A percentile compares a stretch with the other conserved stretches of the same genome.
phyloP scores from a whole-genome alignment of 805 yeast species.

The Cyberlindnera nakhonratchasimensis region DNA sequence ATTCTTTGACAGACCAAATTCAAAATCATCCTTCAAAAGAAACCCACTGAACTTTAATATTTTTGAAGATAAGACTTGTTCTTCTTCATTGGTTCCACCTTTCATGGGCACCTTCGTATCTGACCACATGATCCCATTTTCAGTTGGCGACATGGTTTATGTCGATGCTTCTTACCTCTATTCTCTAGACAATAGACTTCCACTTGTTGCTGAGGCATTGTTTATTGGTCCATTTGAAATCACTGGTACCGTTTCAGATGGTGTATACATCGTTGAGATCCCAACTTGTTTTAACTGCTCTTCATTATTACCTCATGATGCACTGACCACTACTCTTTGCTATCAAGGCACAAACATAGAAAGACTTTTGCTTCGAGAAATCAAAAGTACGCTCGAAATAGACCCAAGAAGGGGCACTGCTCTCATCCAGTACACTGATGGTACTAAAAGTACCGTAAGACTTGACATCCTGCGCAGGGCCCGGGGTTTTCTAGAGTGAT shows the following conservation, averaged over 20 bases:
- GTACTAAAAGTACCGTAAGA: conserved; percentile 6
- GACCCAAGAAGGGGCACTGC: conserved; percentile 3
- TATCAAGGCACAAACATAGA: conserved; percentile 1
- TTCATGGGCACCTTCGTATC: neutral
- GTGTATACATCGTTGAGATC: conserved; percentile 5
- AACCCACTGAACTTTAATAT: neutral
- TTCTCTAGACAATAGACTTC: neutral
- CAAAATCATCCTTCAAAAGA: neutral
- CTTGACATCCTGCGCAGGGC: conserved; percentile 6
- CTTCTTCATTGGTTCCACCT: neutral
- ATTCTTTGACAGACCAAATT: neutral
- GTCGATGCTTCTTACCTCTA: conserved; percentile 7
- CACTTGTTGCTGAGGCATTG: neutral
- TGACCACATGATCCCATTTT: neutral
- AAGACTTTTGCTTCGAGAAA: conserved; percentile 5
- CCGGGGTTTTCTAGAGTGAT: neutral
- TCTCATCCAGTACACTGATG: conserved; percentile 7
- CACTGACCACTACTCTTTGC: conserved; percentile 1
- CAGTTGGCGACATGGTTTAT: conserved; percentile 5
- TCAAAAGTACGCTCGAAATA: conserved; percentile 1
- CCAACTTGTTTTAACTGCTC: conserved; percentile 10
- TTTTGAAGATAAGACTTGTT: neutral
- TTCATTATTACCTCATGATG: conserved; percentile 1
- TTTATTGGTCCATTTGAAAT: conserved; percentile 9
- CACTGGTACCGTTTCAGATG: conserved; percentile 4